phyloP scores from a whole-genome alignment of 2,329 filamentous ascomycete genomes.

The Aspergillus niger region DNA sequence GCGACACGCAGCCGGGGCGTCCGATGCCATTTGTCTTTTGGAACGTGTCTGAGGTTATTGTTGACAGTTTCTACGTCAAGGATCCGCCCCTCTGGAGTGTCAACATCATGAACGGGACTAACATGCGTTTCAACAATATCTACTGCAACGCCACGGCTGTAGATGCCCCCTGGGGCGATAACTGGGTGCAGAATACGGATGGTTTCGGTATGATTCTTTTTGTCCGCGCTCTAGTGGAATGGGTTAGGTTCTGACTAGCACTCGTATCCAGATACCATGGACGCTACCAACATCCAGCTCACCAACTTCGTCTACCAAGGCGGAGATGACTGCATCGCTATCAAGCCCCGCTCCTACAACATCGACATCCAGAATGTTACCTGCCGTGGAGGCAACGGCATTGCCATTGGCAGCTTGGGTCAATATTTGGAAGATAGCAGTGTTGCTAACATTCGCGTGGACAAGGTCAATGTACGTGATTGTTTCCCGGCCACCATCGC shows the following conservation, averaged over 20 bases:
- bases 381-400: slow-evolving; percentile 58
- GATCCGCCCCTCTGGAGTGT: slow-evolving; percentile 57
- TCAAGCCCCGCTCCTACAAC: slow-evolving; percentile 65
- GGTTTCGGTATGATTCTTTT: slow-evolving; percentile 46
- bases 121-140: slow-evolving; percentile 56
- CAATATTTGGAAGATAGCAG: slow-evolving; percentile 59
- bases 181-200: slow-evolving; percentile 62
- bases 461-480: slow-evolving; percentile 41
- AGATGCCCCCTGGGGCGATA: slow-evolving; percentile 53
- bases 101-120: slow-evolving; percentile 61
- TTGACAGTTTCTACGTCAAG: slow-evolving; percentile 55
- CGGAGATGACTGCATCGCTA: slow-evolving; percentile 63
- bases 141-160: slow-evolving; percentile 54
- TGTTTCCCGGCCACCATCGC: too few species aligned
- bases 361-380: slow-evolving; percentile 55
- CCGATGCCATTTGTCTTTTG: slow-evolving; percentile 62
- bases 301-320: slow-evolving; percentile 58
- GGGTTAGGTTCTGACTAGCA: neutral
- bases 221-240: too few species aligned
- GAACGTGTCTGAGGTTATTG: slow-evolving; percentile 58
- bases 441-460: slow-evolving; percentile 53
- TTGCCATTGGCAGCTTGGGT: slow-evolving; percentile 55
- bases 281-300: slow-evolving; percentile 52
- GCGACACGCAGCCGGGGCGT: slow-evolving; percentile 51
- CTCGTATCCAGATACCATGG: slow-evolving; percentile 53